Evolutionary conservation across 176 grass and related monocot genomes (phyloP).

Genomic region (Thinopyrum elongatum): DNA sequence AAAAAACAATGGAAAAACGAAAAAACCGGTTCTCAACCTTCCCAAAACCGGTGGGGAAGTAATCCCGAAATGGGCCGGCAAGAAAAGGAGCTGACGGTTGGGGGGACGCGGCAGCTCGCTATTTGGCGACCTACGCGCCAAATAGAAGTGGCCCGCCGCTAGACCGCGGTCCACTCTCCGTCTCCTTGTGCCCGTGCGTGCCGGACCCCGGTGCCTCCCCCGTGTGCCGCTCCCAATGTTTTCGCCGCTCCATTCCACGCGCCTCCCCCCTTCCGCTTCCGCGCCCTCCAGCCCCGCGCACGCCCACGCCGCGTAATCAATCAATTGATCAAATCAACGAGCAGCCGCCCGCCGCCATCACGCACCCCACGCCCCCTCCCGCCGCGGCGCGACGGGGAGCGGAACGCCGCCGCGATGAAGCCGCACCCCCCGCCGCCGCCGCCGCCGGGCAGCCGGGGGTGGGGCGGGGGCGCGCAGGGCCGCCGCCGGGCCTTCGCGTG

Average conservation of each 20-base stretch:
- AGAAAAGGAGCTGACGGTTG: too few relatives aligned
- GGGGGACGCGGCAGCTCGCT: too few relatives aligned
- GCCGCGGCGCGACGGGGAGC: not conserved
- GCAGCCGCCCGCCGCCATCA: not conserved
- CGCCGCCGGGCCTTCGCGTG: slow-evolving; percentile 51
- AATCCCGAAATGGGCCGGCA: too few relatives aligned
- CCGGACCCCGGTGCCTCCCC: not conserved
- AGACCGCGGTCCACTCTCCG: too few relatives aligned
- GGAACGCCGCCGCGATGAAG: slow-evolving; percentile 24
- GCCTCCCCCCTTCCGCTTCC: not conserved
- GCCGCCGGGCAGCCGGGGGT: not conserved
- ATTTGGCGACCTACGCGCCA: too few relatives aligned
- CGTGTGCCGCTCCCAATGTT: not conserved
- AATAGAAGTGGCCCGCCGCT: too few relatives aligned
- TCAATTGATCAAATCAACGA: not conserved
- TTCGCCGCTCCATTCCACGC: slow-evolving; percentile 12
- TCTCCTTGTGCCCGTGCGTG: too few relatives aligned
- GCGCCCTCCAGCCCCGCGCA: not conserved
- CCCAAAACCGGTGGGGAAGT: too few relatives aligned
- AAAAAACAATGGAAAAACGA: too few relatives aligned
- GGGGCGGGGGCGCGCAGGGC: slow-evolving; percentile 2
- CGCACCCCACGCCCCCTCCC: not conserved
- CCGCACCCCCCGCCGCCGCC: not conserved
- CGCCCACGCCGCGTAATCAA: not conserved
- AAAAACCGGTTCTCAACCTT: too few relatives aligned